Percentiles rank a stretch among this genome's conserved stretches.
phyloP scores from a whole-genome alignment of 805 yeast species.

The Candida golubevii region DNA sequence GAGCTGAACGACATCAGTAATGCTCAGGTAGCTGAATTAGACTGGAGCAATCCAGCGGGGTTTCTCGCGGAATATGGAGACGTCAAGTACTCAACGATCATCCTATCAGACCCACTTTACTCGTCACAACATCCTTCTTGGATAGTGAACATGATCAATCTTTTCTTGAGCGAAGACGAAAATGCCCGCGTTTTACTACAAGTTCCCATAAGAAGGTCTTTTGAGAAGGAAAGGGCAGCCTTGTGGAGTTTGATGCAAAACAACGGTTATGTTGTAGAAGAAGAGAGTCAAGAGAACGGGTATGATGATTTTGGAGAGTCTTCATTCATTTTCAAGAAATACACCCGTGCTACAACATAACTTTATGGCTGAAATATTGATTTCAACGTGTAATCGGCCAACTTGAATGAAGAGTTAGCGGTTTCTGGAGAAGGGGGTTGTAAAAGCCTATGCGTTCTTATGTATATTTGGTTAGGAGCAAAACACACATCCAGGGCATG shows the following conservation, averaged over 20 bases:
- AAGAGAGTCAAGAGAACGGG: constrained; percentile 54
- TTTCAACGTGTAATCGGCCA: too few relatives aligned
- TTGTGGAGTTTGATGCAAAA: constrained; percentile 54
- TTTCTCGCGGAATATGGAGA: constrained; percentile 24
- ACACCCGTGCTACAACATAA: neutral
- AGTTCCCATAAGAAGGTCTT: constrained; percentile 68
- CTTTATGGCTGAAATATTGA: too few relatives aligned
- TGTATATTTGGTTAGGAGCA: too few relatives aligned
- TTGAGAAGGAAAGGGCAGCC: constrained; percentile 56
- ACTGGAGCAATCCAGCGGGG: constrained; percentile 68
- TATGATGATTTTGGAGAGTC: constrained; percentile 83
- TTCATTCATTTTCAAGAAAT: constrained; percentile 48
- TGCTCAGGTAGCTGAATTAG: constrained; percentile 50
- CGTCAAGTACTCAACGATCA: constrained; percentile 51
- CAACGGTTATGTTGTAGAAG: constrained; percentile 30
- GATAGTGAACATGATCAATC: constrained; percentile 56
- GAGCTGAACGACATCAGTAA: constrained; percentile 40
- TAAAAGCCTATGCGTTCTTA: neutral
- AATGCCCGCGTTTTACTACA: constrained; percentile 58
- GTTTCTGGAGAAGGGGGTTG: too few relatives aligned
- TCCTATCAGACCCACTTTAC: constrained; percentile 87
- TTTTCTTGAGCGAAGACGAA: constrained; percentile 34
- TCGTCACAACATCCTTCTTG: constrained; percentile 75
- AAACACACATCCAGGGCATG: too few relatives aligned
- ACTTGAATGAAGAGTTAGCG: too few relatives aligned